A percentile compares a stretch with the other conserved stretches of the same genome.
These are phyloP conservation scores for Chaetothyriales sp. DNA, from an alignment of 2,329 filamentous ascomycete genomes.

Conservation along the genomic window DNA sequence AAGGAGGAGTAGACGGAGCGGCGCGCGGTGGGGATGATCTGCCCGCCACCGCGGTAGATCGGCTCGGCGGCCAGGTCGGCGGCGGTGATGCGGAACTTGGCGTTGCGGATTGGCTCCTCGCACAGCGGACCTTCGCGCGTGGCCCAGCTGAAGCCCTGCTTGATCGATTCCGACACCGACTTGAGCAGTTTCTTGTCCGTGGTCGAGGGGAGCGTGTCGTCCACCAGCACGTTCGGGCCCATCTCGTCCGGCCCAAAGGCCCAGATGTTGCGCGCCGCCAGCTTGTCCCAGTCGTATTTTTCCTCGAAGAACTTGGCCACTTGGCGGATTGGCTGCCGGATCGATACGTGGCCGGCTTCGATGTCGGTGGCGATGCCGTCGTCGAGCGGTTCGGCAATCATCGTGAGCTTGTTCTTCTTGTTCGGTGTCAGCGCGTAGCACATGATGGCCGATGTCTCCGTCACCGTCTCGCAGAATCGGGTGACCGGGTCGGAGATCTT, in stretches of 20 bases:
- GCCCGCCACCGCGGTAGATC: slow-evolving; percentile 87
- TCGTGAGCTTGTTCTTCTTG: slow-evolving; percentile 98
- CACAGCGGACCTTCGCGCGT: slow-evolving; percentile 88
- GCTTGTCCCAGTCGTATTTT: slow-evolving; percentile 89
- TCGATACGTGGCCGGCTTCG: slow-evolving; percentile 74
- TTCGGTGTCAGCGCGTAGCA: slow-evolving; percentile 97
- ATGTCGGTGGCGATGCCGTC: slow-evolving; percentile 92
- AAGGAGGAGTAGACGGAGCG: slow-evolving; percentile 92
- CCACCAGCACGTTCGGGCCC: slow-evolving; percentile 88
- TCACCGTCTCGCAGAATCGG: slow-evolving; percentile 92
- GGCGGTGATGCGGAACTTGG: slow-evolving; percentile 93
- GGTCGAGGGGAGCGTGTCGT: slow-evolving; percentile 87
- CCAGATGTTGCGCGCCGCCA: slow-evolving; percentile 92
- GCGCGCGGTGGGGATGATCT: slow-evolving; percentile 90
- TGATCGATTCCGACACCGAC: slow-evolving; percentile 78
- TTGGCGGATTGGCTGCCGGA: slow-evolving; percentile 81
- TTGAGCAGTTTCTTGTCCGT: slow-evolving; percentile 84
- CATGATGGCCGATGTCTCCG: slow-evolving; percentile 92
- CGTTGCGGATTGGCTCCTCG: slow-evolving; percentile 97
- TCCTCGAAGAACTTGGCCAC: slow-evolving; percentile 96
- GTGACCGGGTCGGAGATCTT: slow-evolving; percentile 97
- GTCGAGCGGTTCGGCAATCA: slow-evolving; percentile 92
- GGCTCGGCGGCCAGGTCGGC: slow-evolving; percentile 72
- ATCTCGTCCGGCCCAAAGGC: slow-evolving; percentile 93
- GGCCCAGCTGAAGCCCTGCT: slow-evolving; percentile 94